Percentiles rank a stretch among this genome's conserved stretches.
Conservation (phyloP, 768 basidiomycete genomes). For the Sistotremastrum niveocremeum region DNA sequence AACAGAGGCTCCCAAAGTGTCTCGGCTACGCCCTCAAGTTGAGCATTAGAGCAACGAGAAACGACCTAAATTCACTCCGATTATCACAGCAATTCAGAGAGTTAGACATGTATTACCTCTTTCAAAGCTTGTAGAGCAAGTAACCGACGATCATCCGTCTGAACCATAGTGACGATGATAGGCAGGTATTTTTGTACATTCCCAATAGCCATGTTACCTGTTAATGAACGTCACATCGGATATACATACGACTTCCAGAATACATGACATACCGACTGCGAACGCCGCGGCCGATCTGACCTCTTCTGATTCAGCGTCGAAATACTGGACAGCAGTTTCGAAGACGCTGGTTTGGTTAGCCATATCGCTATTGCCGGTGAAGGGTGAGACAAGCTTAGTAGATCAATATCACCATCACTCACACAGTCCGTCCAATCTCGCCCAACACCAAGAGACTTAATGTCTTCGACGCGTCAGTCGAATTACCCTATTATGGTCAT, state of each 20-base stretch:
- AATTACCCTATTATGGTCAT: constrained; percentile 10
- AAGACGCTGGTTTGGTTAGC: constrained; percentile 71
- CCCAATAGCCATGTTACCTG: constrained; percentile 92
- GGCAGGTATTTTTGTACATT: constrained; percentile 82
- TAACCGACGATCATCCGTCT: constrained; percentile 68
- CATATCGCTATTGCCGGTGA: constrained; percentile 84
- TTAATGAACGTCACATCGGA: not conserved
- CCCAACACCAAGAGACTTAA: constrained; percentile 82
- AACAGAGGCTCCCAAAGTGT: constrained; percentile 87
- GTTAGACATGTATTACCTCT: constrained; percentile 33
- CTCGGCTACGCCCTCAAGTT: constrained; percentile 80
- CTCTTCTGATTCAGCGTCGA: constrained; percentile 71
- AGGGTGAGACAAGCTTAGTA: not conserved
- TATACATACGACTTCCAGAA: not conserved
- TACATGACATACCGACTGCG: constrained; percentile 58
- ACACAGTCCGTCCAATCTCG: constrained; percentile 89
- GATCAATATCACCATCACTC: constrained; percentile 13
- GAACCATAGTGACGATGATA: constrained; percentile 62
- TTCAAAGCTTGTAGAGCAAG: constrained; percentile 86
- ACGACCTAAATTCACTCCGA: constrained; percentile 47
- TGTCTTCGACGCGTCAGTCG: constrained; percentile 29
- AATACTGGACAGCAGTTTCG: constrained; percentile 54
- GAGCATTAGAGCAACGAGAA: constrained; percentile 74
- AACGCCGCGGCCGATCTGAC: constrained; percentile 86
- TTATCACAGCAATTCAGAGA: not conserved